phyloP scores from a whole-genome alignment of 495 filamentous ascomycete species.

The Oidiodendron maius region DNA sequence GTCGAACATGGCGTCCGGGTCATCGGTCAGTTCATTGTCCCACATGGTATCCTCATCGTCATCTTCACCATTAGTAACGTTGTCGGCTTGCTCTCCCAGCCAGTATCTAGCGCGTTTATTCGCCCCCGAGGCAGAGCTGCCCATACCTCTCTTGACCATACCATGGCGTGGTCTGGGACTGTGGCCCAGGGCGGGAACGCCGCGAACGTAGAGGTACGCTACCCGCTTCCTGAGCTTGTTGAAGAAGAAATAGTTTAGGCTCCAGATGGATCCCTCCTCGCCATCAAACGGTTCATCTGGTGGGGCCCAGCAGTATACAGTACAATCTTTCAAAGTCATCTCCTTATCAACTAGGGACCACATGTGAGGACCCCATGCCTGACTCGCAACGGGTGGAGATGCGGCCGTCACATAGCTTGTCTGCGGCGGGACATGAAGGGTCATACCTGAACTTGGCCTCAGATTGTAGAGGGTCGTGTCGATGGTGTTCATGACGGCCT shows the following conservation, averaged over 20 bases:
- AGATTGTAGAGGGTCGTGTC: slow-evolving; percentile 82
- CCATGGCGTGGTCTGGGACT: slow-evolving; percentile 37
- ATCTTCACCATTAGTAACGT: slow-evolving; percentile 32
- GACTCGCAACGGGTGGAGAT: slow-evolving; percentile 40
- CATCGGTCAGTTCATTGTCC: slow-evolving; percentile 16
- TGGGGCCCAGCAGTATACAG: slow-evolving; percentile 77
- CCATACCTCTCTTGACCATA: slow-evolving; percentile 20
- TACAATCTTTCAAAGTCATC: slow-evolving; percentile 82
- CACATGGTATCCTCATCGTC: slow-evolving; percentile 33
- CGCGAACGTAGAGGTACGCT: slow-evolving; percentile 85
- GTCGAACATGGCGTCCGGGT: slow-evolving; percentile 34
- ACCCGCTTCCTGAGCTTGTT: slow-evolving; percentile 90
- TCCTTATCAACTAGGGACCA: slow-evolving; percentile 89
- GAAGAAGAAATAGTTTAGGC: slow-evolving; percentile 94
- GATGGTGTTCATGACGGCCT: slow-evolving; percentile 61
- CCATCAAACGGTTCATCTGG: slow-evolving; percentile 81
- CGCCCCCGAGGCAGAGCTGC: slow-evolving; percentile 35
- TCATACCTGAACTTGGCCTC: slow-evolving; percentile 44
- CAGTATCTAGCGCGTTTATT: slow-evolving; percentile 78
- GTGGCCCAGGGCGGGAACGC: slow-evolving; percentile 75
- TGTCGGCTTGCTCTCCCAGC: slow-evolving; percentile 57
- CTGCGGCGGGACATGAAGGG: slow-evolving; percentile 23
- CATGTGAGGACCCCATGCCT: slow-evolving; percentile 75
- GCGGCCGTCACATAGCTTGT: slow-evolving; percentile 32
- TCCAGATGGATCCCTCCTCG: slow-evolving; percentile 91